Conservation (phyloP, 2,329 filamentous ascomycete genomes). For the Cryphonectria naterciae region DNA sequence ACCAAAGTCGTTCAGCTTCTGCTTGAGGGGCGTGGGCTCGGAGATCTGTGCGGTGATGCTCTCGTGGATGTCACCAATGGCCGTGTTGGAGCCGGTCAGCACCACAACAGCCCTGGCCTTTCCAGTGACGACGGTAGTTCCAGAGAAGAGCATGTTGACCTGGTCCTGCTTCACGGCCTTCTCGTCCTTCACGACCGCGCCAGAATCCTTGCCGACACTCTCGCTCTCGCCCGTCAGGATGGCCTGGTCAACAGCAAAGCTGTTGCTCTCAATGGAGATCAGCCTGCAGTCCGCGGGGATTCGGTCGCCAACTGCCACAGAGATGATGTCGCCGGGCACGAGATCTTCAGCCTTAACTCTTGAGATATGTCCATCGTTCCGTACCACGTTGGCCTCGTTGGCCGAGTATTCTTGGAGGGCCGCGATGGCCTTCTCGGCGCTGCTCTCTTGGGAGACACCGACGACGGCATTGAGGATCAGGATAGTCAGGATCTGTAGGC, state of each 20-base stretch:
- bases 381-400: constrained; percentile 92
- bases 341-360: constrained; percentile 95
- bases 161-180: constrained; percentile 97
- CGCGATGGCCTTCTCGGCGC: constrained; percentile 96
- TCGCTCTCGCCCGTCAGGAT: constrained; percentile 97
- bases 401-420: constrained; percentile 98
- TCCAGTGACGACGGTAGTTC: constrained; percentile 94
- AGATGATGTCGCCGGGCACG: constrained; percentile 91
- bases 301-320: constrained; percentile 86
- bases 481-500: constrained; percentile 84
- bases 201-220: constrained; percentile 85
- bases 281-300: constrained; percentile 94
- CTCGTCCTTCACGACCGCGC: constrained; percentile 69
- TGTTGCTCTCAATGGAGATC: constrained; percentile 92
- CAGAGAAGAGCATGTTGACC: constrained; percentile 96
- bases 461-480: constrained; percentile 95
- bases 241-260: constrained; percentile 94
- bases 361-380: constrained; percentile 75
- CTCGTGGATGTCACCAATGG: constrained; percentile 98
- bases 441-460: constrained; percentile 97
- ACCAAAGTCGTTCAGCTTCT: constrained; percentile 98
- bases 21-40: constrained; percentile 93
- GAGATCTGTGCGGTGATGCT: constrained; percentile 98
- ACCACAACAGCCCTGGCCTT: constrained; percentile 91
- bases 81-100: constrained; percentile 85